Conservation (phyloP, 495 filamentous ascomycete genomes). For the Glarea lozoyensis region DNA sequence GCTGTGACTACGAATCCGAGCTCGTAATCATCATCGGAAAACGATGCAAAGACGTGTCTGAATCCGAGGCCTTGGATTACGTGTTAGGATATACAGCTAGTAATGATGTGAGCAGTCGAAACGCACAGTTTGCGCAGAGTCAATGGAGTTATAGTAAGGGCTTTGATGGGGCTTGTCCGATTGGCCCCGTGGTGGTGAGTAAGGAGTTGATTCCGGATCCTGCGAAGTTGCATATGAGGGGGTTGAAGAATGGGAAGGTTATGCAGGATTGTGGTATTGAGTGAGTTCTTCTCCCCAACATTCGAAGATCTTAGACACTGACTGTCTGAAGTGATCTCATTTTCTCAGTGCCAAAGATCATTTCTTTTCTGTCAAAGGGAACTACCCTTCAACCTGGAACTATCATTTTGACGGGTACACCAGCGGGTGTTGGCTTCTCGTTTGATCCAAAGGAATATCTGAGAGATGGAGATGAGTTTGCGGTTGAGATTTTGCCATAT, state of each 20-base stretch:
- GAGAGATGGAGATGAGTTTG: conserved; percentile 37
- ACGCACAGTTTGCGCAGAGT: conserved; percentile 33
- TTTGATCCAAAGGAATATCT: conserved; percentile 33
- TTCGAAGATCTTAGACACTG: too few species aligned
- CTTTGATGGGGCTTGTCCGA: conserved; percentile 35
- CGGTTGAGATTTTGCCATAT: conserved; percentile 36
- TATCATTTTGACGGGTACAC: conserved; percentile 40
- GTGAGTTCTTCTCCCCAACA: conserved; percentile 27
- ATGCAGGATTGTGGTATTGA: conserved; percentile 40
- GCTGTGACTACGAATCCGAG: conserved; percentile 33
- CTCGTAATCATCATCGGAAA: conserved; percentile 39
- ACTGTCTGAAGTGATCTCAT: conserved; percentile 30
- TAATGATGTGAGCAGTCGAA: conserved; percentile 37
- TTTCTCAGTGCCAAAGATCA: conserved; percentile 34
- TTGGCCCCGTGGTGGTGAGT: conserved; percentile 48
- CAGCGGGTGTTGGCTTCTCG: conserved; percentile 34
- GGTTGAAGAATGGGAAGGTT: conserved; percentile 38
- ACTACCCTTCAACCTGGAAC: conserved; percentile 37
- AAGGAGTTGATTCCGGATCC: conserved; percentile 39
- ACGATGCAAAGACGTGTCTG: conserved; percentile 35
- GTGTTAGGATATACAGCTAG: conserved; percentile 36
- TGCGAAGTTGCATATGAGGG: conserved; percentile 26
- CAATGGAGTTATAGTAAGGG: conserved; percentile 42
- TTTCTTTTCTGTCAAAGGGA: conserved; percentile 39
- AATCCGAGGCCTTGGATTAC: conserved; percentile 35